Percentiles rank a stretch among this genome's conserved stretches.
Evolutionary conservation across 163 green algal species (phyloP).

Genomic region (Scenedesmus sp.): DNA sequence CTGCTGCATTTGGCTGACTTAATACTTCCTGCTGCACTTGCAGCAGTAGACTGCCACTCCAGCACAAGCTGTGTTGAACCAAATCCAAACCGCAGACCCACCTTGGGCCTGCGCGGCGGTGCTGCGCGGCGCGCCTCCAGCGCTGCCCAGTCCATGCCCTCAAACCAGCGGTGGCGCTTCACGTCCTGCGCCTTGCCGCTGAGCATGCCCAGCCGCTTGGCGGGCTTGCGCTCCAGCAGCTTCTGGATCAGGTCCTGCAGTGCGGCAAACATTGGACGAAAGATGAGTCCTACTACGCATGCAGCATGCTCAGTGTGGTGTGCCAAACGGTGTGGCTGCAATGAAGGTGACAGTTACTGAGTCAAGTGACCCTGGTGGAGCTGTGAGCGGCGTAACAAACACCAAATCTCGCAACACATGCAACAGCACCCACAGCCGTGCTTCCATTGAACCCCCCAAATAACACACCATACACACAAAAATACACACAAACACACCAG

Average conservation of each 20-base stretch:
- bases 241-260: constrained; percentile 84
- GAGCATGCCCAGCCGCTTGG: constrained; percentile 90
- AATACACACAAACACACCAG: not conserved
- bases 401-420: not conserved
- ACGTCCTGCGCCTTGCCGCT: constrained; percentile 87
- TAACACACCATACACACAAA: not conserved
- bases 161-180: constrained; percentile 96
- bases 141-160: constrained; percentile 90
- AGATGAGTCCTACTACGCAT: not conserved
- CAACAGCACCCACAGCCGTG: not conserved
- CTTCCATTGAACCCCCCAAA: not conserved
- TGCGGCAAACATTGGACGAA: not conserved
- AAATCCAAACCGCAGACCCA: not conserved
- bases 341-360: too few species aligned
- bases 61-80: not conserved
- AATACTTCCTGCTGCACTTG: too few species aligned
- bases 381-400: too few species aligned
- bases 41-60: not conserved
- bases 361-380: too few species aligned
- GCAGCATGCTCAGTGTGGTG: not conserved
- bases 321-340: too few species aligned
- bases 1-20: too few species aligned
- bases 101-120: constrained; percentile 79
- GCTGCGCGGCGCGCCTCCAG: constrained; percentile 81
- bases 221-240: constrained; percentile 93